These are phyloP conservation scores for Ophiocordyceps camponoti-leonardi DNA, from an alignment of 2,329 filamentous ascomycete species.

Conservation along the genomic window DNA sequence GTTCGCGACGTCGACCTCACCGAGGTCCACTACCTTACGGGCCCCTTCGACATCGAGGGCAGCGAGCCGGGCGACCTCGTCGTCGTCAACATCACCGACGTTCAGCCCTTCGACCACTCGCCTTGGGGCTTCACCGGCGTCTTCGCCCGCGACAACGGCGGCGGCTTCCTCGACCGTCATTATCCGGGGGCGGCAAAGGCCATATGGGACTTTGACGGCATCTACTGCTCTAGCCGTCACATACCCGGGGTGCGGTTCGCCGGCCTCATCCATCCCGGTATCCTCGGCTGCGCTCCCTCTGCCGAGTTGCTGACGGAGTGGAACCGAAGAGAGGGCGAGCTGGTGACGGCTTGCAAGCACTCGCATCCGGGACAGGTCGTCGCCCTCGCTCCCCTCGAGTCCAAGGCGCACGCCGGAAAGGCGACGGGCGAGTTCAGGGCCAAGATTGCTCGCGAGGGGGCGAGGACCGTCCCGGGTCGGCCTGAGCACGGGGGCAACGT, in stretches of 20 bases:
- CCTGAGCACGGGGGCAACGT: constrained; percentile 85
- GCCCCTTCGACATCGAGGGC: constrained; percentile 72
- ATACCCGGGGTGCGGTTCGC: constrained; percentile 78
- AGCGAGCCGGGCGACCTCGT: constrained; percentile 75
- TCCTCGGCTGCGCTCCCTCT: constrained; percentile 77
- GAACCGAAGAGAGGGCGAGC: constrained; percentile 68
- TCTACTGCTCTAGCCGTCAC: constrained; percentile 66
- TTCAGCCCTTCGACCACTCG: constrained; percentile 70
- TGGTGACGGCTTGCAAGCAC: constrained; percentile 42
- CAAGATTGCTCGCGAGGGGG: constrained; percentile 61
- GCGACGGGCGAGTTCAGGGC: constrained; percentile 39
- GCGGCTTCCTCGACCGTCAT: constrained; percentile 74
- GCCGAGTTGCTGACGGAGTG: constrained; percentile 60
- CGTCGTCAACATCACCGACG: constrained; percentile 80
- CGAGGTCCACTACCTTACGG: constrained; percentile 71
- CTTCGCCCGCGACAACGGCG: constrained; percentile 67
- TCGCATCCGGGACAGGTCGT: constrained; percentile 50
- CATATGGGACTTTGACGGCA: constrained; percentile 40
- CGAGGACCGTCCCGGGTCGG: constrained; percentile 67
- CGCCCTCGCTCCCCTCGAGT: constrained; percentile 56
- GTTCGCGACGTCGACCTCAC: constrained; percentile 72
- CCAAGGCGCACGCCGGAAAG: constrained; percentile 56
- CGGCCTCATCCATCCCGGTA: constrained; percentile 80
- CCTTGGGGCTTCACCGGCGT: constrained; percentile 85
- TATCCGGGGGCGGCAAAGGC: constrained; percentile 63